A percentile compares a stretch with the other conserved stretches of the same genome.
These are phyloP conservation scores for Pseudogymnoascus sp. DNA, from an alignment of 2,329 filamentous ascomycete species.

Conservation along the genomic window DNA sequence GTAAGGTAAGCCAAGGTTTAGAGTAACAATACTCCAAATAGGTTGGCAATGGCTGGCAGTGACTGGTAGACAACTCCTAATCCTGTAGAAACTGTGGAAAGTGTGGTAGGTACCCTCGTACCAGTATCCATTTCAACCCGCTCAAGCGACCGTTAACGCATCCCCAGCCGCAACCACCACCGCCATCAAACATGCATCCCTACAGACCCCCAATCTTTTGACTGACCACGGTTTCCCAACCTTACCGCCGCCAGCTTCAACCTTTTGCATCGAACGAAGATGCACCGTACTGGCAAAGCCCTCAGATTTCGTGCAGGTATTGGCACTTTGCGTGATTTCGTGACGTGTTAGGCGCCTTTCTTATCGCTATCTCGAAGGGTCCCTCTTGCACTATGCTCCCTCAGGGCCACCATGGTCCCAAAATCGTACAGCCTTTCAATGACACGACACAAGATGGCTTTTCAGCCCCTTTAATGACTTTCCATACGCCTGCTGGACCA, in stretches of 20 bases:
- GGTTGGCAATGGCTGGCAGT: background rate
- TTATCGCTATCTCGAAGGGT: constrained; percentile 37
- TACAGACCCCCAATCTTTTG: constrained; percentile 3
- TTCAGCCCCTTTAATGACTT: constrained; percentile 18
- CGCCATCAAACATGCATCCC: constrained; percentile 1
- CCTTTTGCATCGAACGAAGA: constrained; percentile 6
- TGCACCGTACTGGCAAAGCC: constrained; percentile 3
- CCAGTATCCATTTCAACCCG: background rate
- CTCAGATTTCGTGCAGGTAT: constrained; percentile 28
- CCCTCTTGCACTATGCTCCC: constrained; percentile 11
- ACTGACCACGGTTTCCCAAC: background rate
- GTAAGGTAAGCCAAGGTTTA: background rate
- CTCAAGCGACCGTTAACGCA: constrained; percentile 7
- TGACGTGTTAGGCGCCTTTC: constrained; percentile 24
- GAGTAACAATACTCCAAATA: background rate
- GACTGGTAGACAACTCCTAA: background rate
- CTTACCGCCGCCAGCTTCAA: background rate
- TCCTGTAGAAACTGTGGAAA: background rate
- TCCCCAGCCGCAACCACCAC: constrained; percentile 2
- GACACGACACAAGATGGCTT: constrained; percentile 20
- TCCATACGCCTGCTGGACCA: constrained; percentile 1
- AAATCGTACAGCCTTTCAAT: constrained; percentile 18
- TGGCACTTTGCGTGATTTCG: constrained; percentile 25
- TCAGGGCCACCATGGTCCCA: constrained; percentile 8
- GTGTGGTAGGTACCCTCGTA: background rate